phyloP scores from a whole-genome alignment of 805 yeast species.

The Metschnikowia amazonensis region DNA sequence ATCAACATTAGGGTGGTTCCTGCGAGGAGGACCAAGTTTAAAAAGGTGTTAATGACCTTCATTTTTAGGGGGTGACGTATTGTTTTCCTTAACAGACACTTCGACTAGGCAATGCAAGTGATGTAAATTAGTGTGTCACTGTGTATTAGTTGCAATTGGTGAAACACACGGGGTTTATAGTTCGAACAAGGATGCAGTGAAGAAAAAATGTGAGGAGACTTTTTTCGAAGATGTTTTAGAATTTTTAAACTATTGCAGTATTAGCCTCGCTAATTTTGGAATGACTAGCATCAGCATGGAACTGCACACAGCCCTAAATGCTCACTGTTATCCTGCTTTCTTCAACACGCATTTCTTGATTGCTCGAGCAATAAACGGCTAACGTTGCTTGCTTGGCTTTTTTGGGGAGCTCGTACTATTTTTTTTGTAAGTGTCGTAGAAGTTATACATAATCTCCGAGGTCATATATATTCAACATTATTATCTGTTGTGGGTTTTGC shows the following conservation, averaged over 20 bases:
- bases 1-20: slow-evolving; percentile 50
- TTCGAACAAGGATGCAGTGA: slow-evolving; percentile 36
- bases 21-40: slow-evolving; percentile 39
- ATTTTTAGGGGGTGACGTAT: slow-evolving; percentile 15
- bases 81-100: not conserved
- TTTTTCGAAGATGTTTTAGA: slow-evolving; percentile 22
- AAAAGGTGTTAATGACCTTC: slow-evolving; percentile 31
- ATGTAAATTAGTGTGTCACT: not conserved
- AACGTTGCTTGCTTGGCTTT: not conserved
- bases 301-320: slow-evolving; percentile 11
- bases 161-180: slow-evolving; percentile 34
- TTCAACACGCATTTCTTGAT: slow-evolving; percentile 9
- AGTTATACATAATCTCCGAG: too few relatives aligned
- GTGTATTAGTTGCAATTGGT: not conserved
- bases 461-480: not conserved
- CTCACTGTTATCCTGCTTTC: slow-evolving; percentile 12
- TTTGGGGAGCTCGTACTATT: too few relatives aligned
- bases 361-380: slow-evolving; percentile 10
- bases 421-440: too few relatives aligned
- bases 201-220: slow-evolving; percentile 27
- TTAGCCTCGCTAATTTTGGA: slow-evolving; percentile 15
- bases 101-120: not conserved
- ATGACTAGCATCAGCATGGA: slow-evolving; percentile 13
- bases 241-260: slow-evolving; percentile 11
- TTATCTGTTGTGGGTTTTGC: not conserved